Conservation (phyloP, 257 asterid species). For the Solanum phureja region DNA sequence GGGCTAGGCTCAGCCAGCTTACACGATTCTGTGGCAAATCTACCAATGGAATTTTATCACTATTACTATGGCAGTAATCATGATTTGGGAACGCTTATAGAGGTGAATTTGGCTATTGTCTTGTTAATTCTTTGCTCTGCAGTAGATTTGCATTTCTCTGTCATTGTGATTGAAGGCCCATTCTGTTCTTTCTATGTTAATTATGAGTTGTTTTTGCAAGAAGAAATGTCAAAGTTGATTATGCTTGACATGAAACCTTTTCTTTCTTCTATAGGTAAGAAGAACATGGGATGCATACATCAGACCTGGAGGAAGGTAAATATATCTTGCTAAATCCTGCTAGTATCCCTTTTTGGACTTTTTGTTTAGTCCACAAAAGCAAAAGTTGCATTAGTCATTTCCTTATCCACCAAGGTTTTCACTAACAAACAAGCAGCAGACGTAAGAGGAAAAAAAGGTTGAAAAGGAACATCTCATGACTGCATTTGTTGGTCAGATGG, state of each 20-base stretch:
- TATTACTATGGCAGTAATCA: conserved; percentile 89
- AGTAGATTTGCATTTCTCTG: not conserved
- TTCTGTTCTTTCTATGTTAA: not conserved
- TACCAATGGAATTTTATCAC: conserved; percentile 92
- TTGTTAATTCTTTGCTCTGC: not conserved
- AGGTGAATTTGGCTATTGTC: conserved; percentile 32
- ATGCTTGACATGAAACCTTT: not conserved
- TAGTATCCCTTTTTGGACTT: not conserved
- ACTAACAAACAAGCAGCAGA: not conserved
- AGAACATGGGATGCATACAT: conserved; percentile 89
- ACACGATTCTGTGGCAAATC: conserved; percentile 46
- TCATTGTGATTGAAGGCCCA: not conserved
- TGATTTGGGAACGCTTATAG: conserved; percentile 94
- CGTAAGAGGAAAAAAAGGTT: not conserved
- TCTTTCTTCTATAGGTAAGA: conserved; percentile 46
- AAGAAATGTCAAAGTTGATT: not conserved
- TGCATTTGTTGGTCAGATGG: not conserved
- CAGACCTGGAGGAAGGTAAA: conserved; percentile 91
- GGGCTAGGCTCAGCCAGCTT: conserved; percentile 31
- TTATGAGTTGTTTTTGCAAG: not conserved
- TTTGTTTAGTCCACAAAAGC: not conserved
- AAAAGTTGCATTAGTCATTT: not conserved
- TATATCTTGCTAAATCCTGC: not conserved
- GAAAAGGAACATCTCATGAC: not conserved
- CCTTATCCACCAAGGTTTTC: not conserved